Evolutionary conservation across 305 asterid genomes (phyloP).

Genomic region (Salvia sclarea): DNA sequence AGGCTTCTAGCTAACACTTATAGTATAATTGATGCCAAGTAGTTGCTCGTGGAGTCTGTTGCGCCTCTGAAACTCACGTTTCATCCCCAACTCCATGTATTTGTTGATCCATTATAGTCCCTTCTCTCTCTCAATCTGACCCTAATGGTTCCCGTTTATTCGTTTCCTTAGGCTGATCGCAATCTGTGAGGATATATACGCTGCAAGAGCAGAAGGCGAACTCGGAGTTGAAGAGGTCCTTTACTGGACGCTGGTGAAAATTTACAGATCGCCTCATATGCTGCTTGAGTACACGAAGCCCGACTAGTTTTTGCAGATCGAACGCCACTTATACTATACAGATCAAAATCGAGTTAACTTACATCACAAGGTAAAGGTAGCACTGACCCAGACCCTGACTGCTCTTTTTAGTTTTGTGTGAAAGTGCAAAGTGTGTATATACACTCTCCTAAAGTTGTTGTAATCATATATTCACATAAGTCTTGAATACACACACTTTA

Average conservation of each 20-base stretch:
- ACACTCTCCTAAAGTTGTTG: background rate
- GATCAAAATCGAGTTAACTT: conserved; percentile 19
- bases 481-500: too few relatives aligned
- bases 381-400: background rate
- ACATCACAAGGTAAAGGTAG: conserved; percentile 11
- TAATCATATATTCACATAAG: too few relatives aligned
- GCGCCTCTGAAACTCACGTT: background rate
- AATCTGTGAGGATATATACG: conserved; percentile 92
- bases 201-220: conserved; percentile 98
- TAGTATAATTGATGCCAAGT: too few relatives aligned
- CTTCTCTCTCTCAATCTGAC: background rate
- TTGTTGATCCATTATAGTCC: background rate
- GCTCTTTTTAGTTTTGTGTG: background rate
- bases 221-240: conserved; percentile 95
- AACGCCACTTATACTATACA: background rate
- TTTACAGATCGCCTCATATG: conserved; percentile 94
- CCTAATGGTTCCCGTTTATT: background rate
- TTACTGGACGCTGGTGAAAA: conserved; percentile 89
- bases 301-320: conserved; percentile 41
- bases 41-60: background rate
- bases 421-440: background rate
- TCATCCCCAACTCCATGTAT: background rate
- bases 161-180: conserved; percentile 71
- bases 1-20: too few relatives aligned
- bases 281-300: conserved; percentile 81